Evolutionary conservation across 306 rosid genomes (phyloP).

Genomic region (Cucumis sativus): DNA sequence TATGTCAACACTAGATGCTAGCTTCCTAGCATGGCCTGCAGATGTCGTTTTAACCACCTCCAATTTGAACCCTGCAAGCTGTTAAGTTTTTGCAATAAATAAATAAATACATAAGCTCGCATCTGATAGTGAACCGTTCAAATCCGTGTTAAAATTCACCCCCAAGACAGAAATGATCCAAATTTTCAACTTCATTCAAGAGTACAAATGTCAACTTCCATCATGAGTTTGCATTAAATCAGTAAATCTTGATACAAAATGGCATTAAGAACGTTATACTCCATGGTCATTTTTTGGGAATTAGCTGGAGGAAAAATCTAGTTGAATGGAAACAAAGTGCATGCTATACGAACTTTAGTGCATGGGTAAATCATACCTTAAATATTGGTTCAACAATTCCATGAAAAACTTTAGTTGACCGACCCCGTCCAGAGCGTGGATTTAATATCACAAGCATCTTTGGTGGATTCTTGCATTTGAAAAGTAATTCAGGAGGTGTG

Average conservation of each 20-base stretch:
- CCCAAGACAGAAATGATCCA: not conserved
- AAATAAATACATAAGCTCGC: not conserved
- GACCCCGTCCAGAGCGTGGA: constrained; percentile 94
- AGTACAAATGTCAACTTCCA: not conserved
- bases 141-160: not conserved
- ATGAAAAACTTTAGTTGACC: constrained; percentile 92
- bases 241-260: not conserved
- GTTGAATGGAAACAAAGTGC: not conserved
- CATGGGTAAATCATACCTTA: constrained; percentile 33
- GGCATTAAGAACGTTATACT: not conserved
- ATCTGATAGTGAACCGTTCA: not conserved
- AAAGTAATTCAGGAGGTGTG: constrained; percentile 87
- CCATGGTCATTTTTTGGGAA: not conserved
- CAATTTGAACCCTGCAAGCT: constrained; percentile 99
- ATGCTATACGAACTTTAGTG: not conserved
- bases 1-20: constrained; percentile 88
- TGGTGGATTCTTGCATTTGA: constrained; percentile 86
- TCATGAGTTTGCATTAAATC: not conserved
- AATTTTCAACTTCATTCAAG: not conserved
- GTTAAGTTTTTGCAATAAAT: constrained; percentile 24
- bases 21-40: constrained; percentile 87
- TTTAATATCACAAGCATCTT: constrained; percentile 93
- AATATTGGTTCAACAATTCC: constrained; percentile 79
- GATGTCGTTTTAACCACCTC: constrained; percentile 84
- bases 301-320: not conserved